Evolutionary conservation across 208 protist species (phyloP).

Genomic region (Leishmania major): DNA sequence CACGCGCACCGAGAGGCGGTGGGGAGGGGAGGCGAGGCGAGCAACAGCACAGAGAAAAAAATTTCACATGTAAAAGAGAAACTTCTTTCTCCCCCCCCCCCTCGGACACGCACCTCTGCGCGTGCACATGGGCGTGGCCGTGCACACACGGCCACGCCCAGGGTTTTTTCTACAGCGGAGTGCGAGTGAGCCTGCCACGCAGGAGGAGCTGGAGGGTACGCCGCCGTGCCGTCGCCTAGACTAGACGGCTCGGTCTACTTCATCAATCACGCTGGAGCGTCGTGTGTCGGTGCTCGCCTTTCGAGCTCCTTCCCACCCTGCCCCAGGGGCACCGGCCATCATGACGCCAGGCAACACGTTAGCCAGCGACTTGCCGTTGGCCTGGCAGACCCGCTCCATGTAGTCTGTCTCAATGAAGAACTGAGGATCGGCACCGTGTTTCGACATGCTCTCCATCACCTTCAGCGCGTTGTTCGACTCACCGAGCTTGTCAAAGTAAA

Average conservation of each 20-base stretch:
- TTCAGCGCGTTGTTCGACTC: conserved; percentile 86
- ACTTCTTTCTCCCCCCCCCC: background rate
- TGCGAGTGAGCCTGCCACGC: background rate
- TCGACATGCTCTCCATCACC: conserved; percentile 92
- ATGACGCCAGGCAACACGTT: conserved; percentile 45
- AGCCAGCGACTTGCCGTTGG: conserved; percentile 65
- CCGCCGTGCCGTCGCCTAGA: background rate
- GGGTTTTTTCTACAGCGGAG: background rate
- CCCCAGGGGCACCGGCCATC: background rate
- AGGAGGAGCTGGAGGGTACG: background rate
- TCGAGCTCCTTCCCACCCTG: conserved; percentile 8
- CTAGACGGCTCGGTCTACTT: conserved; percentile 6
- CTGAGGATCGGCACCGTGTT: conserved; percentile 83
- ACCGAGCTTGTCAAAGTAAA: conserved; percentile 83
- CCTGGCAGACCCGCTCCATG: conserved; percentile 85
- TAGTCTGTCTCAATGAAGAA: conserved; percentile 91
- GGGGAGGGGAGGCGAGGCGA: background rate
- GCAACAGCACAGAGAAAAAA: background rate
- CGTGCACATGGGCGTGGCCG: too few relatives aligned
- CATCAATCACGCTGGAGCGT: conserved; percentile 34
- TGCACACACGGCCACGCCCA: background rate
- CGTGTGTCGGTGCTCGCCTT: conserved; percentile 20
- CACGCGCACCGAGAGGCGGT: background rate
- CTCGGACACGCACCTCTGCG: background rate
- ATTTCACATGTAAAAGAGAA: too few relatives aligned